Conservation (phyloP, 2,329 filamentous ascomycete species). For the Talaromyces sp. region DNA sequence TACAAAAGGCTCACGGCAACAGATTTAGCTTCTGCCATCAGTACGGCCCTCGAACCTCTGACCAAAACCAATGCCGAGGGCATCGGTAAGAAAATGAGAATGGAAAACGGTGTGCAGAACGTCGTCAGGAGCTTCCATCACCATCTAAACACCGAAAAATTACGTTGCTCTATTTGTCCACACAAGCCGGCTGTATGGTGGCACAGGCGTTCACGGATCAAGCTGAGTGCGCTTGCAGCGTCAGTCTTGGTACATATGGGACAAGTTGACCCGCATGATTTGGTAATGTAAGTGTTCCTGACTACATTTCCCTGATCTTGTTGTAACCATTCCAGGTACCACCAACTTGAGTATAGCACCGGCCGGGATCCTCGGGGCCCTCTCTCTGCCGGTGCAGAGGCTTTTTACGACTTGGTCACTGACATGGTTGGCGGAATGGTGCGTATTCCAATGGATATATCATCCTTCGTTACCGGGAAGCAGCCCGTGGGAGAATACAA, state of each 20-base stretch:
- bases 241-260: conserved; percentile 62
- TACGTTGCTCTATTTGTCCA: conserved; percentile 67
- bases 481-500: too few species aligned
- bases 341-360: too few species aligned
- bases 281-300: too few species aligned
- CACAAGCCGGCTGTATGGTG: conserved; percentile 70
- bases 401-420: too few species aligned
- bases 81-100: conserved; percentile 60
- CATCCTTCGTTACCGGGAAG: too few species aligned
- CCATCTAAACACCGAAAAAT: conserved; percentile 52
- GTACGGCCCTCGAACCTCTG: conserved; percentile 55
- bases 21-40: conserved; percentile 61
- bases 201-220: conserved; percentile 61
- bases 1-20: conserved; percentile 64
- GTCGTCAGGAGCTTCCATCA: conserved; percentile 67
- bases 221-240: conserved; percentile 68
- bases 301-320: too few species aligned
- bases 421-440: too few species aligned
- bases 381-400: too few species aligned
- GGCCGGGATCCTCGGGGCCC: too few species aligned
- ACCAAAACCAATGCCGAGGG: conserved; percentile 54
- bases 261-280: conserved; percentile 56
- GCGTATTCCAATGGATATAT: too few species aligned
- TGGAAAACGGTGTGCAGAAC: conserved; percentile 59
- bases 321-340: too few species aligned